Evolutionary conservation across 2,329 filamentous ascomycete genomes (phyloP), one percentile per base, ranked within the genome.

Genomic region (Camptophora hylomeconis): DNA sequence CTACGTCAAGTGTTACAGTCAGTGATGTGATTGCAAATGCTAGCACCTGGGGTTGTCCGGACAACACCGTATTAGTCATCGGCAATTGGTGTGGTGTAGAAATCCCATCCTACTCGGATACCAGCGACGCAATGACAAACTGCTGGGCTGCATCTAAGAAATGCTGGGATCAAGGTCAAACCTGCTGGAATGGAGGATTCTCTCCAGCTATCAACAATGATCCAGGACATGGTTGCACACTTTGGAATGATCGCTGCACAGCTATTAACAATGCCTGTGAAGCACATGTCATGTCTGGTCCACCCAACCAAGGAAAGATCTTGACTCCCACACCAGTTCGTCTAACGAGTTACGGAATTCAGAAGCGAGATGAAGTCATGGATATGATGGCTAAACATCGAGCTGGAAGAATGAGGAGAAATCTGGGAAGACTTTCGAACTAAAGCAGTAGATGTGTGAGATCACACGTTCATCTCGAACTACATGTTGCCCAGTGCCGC

Each of bases 61-160:
- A 45, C 2, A 54, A 60, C 41, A 78, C 71, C 46, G 56, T 80
- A 20, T 46, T 75, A 35, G 69, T 72, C 46, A 80, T 80, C 47
- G 76, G 59, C 34, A 81, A 83, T 56, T 83, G 76, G 77, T 80
- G 74, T 52, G 75, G 65, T 28, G 57, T 63, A 35, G 66, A 79
- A 45, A 61, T 81, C 1, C 49, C 65, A 0, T 43, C 52, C 6
- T 81, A 77, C 54, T 56, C 53, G 4, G 56, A 58, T 24, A 60
- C 72, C 46, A 46, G 46, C 2, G 64, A 64, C 13, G 9, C 13
- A n/a, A 15, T 28, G 8, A 15, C 14, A 5, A 18, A 16, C 9
- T 82, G 78, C 59, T 80, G 72, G 69, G 60, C 39, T 30, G 56
- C 57, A 47, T 40, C 49, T 47, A 50, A 57, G 20, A 49, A 59